Conservation (phyloP, 192 early-diverging fungal genomes). For the Anaeromyces robustus region DNA sequence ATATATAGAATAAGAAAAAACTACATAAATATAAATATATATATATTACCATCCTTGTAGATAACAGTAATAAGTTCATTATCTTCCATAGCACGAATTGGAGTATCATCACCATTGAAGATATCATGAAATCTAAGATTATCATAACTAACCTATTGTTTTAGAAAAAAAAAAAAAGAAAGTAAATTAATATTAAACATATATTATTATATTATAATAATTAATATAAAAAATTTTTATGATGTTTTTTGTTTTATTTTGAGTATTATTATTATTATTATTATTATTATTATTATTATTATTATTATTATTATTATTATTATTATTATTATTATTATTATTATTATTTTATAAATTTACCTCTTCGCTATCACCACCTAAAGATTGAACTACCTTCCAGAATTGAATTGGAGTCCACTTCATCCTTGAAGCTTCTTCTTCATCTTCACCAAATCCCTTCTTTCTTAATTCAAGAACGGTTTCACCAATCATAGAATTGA, state of each 20-base stretch:
- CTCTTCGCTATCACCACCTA: neutral
- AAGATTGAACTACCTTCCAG: conserved; percentile 58
- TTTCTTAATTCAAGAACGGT: conserved; percentile 78
- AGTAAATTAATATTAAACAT: no score
- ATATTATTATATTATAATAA: no score
- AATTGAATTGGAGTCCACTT: conserved; percentile 82
- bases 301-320: no score
- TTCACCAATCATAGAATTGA: conserved; percentile 66
- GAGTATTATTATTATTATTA: no score
- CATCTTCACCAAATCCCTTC: conserved; percentile 58
- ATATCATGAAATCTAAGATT: conserved; percentile 58
- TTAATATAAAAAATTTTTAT: no score
- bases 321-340: no score
- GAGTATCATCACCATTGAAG: conserved; percentile 70
- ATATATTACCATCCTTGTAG: conserved; percentile 47
- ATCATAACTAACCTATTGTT: conserved; percentile 68
- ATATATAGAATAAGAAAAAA: no score
- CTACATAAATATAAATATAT: neutral
- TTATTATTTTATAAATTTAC: no score
- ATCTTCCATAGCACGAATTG: conserved; percentile 74
- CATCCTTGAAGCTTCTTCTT: conserved; percentile 18
- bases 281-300: no score
- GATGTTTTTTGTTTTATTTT: no score
- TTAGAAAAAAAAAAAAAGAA: no score
- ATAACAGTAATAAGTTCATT: conserved; percentile 70